Base-by-base conservation (phyloP, 495 filamentous ascomycete genomes). In the Penicillium subrubescens region DNA sequence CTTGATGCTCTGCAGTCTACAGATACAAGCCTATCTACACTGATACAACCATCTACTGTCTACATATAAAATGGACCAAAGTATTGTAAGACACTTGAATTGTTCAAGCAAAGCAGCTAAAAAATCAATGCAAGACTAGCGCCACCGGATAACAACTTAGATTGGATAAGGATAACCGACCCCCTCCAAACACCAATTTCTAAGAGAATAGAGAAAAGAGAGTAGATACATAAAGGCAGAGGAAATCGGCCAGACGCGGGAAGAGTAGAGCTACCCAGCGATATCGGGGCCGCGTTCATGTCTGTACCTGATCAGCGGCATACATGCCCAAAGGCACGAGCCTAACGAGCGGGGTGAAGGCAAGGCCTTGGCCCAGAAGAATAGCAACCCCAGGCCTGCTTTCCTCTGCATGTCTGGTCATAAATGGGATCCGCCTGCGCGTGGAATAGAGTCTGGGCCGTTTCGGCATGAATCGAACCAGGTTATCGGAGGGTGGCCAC, bases 211-310 rank as follows among this genome's bases (percentile, higher is more conserved):
- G 44, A 48, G 53, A 57, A 51, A 66, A 66, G 37, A 66, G 55
- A 70, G 58, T 69, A 69, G 59, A 67, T 69, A 64, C 52, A 67
- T 37, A 35, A 31, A 10, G 25, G 48, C 44, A 56, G 52, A 54
- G 31, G 58, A 44, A 66, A 63, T 54, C 57, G 56, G 39, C 50
- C 46, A 48, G 59, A 58, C 15, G 60, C 37, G 60, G 10, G 10
- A 54, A 56, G 54, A 59, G 64, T 21, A 64, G 52, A 43, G 57
- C 54, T 57, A 43, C 61, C 48, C 50, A 35, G 46, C 39, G 57
- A 50, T 39, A 27, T 52, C 29, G 29, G 59, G 63, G 34, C 51
- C 39, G 27, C 51, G 55, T 37, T 58, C 57, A 57, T 56, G 48
- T 35, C 53, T 34, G 29, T 21, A 25, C 12, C 17, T 25, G 33